phyloP scores from a whole-genome alignment of 805 yeast species.

The Suhomyces faveliae region DNA sequence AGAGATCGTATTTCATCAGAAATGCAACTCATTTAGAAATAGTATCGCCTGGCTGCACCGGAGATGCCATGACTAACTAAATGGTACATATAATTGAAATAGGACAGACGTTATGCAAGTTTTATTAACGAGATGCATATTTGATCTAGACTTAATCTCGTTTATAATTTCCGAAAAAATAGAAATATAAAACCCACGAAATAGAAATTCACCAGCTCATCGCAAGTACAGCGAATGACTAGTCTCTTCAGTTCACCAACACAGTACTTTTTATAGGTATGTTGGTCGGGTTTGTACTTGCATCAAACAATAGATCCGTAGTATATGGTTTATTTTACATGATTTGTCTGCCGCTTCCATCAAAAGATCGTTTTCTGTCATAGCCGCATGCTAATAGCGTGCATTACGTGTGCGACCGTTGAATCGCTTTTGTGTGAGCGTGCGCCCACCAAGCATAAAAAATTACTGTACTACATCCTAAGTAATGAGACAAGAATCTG shows the following conservation, averaged over 20 bases:
- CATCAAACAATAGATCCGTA: too few species aligned
- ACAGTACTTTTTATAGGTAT: too few species aligned
- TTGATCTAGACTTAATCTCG: background rate
- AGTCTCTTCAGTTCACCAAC: too few species aligned
- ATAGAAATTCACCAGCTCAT: background rate
- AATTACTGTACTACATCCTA: background rate
- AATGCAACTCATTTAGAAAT: background rate
- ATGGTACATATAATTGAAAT: background rate
- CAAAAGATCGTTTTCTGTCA: background rate
- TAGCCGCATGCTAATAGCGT: background rate
- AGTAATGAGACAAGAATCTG: background rate
- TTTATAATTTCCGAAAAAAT: background rate
- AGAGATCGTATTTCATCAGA: too few species aligned
- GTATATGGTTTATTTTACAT: background rate
- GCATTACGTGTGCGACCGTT: background rate
- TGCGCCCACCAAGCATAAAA: background rate
- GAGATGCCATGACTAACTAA: background rate
- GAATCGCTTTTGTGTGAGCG: background rate
- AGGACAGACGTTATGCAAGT: background rate
- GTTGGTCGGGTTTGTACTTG: too few species aligned
- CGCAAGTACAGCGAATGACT: too few species aligned
- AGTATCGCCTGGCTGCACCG: background rate
- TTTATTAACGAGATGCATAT: background rate
- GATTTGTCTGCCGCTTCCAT: background rate
- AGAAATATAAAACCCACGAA: background rate